These are phyloP conservation scores for Melanomma pulvis-pyrius DNA, from an alignment of 495 filamentous ascomycete species.

Conservation along the genomic window DNA sequence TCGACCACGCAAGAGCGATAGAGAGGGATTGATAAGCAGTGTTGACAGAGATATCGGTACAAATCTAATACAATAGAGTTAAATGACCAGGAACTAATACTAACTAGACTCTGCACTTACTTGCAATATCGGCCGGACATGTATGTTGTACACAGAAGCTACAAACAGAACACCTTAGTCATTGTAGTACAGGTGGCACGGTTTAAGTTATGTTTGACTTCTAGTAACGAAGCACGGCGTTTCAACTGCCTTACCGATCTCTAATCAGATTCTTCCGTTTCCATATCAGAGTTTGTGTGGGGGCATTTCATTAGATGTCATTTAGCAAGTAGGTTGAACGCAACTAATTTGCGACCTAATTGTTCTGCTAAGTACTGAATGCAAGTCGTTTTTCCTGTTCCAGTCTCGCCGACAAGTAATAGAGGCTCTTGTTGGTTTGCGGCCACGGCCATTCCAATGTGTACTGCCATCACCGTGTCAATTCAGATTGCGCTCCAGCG, in stretches of 20 bases:
- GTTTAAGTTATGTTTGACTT: too few species aligned
- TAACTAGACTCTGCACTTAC: constrained; percentile 19
- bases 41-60: constrained; percentile 22
- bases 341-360: constrained; percentile 78
- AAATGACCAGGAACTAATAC: constrained; percentile 1
- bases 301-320: too few species aligned
- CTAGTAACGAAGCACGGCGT: too few species aligned
- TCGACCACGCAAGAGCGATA: too few species aligned
- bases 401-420: constrained; percentile 94
- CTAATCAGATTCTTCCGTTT: too few species aligned
- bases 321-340: constrained; percentile 95
- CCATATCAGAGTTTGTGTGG: too few species aligned
- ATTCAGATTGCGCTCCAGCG: too few species aligned
- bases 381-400: constrained; percentile 95
- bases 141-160: constrained; percentile 30
- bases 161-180: too few species aligned
- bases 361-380: constrained; percentile 87
- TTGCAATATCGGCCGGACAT: constrained; percentile 23
- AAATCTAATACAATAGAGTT: background rate
- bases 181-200: constrained; percentile 21
- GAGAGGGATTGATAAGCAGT: too few species aligned
- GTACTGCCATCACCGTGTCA: too few species aligned
- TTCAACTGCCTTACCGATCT: too few species aligned
- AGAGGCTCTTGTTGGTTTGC: constrained; percentile 84
- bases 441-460: constrained; percentile 77